Evolutionary conservation across 208 protist species (phyloP), one percentile per base, ranked within the genome.

Genomic region (Trypanosoma melophagium): DNA sequence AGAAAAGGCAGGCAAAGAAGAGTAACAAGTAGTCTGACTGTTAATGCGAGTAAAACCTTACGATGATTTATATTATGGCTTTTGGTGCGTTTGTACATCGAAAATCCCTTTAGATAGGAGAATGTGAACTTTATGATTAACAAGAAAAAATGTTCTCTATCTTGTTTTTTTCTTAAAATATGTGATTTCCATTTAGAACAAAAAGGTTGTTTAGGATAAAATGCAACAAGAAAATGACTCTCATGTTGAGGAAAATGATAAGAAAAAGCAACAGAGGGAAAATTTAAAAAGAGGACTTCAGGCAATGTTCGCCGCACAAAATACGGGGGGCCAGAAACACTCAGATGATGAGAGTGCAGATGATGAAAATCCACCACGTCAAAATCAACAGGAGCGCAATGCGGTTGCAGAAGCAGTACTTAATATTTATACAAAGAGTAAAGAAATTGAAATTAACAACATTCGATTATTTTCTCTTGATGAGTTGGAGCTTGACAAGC

Each of bases 391-490:
- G 21, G 57, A 62, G 21, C 61, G 44, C 14, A 52, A 63, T 21
- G 49, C 58, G 38, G 40, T 56, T 38, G 52, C 71, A n/a, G 64
- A 71, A 14, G 80, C 83, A 55, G 51, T 81, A n/a, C 71, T 94
- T 24, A 49, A 66, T 7, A 80, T 92, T 25, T 76, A 90, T 55
- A 80, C 78, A 4, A 74, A 83, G 21, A 79, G 59, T 31, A 61
- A 75, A 40, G 63, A 83, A 9, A 80, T 96, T 22, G 88, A 96
- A 47, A 87, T 96, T 13, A 80, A 76, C 13, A 93, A 93, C 45
- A 80, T 96, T 55, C 92, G 92, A 4, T 66, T 96, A 0, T 96
- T 96, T 75, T 75, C 81, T 0, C 77, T 97, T n/a, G 84, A 92
- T 28, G 91, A 96, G 44, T 28, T 97, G 0, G 86, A 93, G 24